Conservation (phyloP, 352 stramenopile genomes). For the Pythium monospermum region DNA sequence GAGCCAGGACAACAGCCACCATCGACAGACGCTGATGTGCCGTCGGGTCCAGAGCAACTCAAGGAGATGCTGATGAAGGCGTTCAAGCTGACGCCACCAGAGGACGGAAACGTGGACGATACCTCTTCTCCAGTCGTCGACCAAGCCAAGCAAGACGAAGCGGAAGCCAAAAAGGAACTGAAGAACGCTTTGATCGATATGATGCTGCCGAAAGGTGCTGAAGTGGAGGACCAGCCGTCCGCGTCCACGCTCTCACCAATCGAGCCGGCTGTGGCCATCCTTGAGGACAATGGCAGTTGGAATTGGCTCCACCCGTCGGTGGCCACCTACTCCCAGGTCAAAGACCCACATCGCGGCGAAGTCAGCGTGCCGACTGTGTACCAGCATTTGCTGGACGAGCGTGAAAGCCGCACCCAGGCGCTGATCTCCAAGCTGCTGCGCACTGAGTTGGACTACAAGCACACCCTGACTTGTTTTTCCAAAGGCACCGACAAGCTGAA, state of each 20-base stretch:
- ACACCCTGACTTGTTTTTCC: slow-evolving; percentile 10
- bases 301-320: slow-evolving; percentile 14
- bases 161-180: neutral
- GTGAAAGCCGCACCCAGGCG: neutral
- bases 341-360: neutral
- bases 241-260: neutral
- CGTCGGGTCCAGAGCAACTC: neutral
- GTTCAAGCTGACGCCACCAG: neutral
- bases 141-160: too few relatives aligned
- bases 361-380: slow-evolving; percentile 6
- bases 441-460: slow-evolving; percentile 6
- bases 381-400: slow-evolving; percentile 3
- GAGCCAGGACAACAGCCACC: neutral
- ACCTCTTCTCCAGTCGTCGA: neutral
- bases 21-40: neutral
- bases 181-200: neutral
- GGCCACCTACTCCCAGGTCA: neutral
- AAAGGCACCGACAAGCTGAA: slow-evolving; percentile 1
- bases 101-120: neutral
- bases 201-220: neutral
- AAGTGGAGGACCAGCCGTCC: neutral
- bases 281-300: neutral
- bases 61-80: neutral
- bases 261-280: neutral
- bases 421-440: neutral